These are phyloP conservation scores for Emericellopsis cladophorae DNA, from an alignment of 2,329 filamentous ascomycete species.

Conservation along the genomic window DNA sequence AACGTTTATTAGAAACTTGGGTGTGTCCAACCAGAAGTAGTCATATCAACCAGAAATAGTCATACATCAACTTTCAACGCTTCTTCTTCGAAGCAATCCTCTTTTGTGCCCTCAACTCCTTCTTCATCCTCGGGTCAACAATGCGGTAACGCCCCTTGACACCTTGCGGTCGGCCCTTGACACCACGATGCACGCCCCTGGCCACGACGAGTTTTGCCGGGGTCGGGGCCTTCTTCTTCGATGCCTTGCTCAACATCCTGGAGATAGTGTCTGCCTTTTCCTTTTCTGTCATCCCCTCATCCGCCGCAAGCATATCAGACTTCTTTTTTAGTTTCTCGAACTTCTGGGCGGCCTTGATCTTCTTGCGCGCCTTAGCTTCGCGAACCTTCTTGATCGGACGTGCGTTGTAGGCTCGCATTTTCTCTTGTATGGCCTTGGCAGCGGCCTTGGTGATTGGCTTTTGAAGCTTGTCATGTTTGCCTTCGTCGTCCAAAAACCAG, in stretches of 20 bases:
- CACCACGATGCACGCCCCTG: conserved; percentile 68
- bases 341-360: conserved; percentile 81
- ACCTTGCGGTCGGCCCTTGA: conserved; percentile 75
- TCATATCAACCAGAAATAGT: conserved; percentile 1
- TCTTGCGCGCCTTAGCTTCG: conserved; percentile 93
- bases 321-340: conserved; percentile 97
- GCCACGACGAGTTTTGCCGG: conserved; percentile 85
- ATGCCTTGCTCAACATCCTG: conserved; percentile 68
- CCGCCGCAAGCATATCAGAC: conserved; percentile 75
- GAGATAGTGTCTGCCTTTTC: conserved; percentile 83
- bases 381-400: conserved; percentile 98
- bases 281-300: conserved; percentile 88
- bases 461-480: conserved; percentile 67
- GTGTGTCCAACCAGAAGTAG: conserved; percentile 2
- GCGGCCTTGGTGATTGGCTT: conserved; percentile 88
- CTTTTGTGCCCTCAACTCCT: conserved; percentile 85
- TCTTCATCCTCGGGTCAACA: conserved; percentile 91
- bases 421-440: conserved; percentile 86
- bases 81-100: conserved; percentile 60
- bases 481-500: conserved; percentile 95
- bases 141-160: conserved; percentile 97
- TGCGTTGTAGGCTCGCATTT: conserved; percentile 82
- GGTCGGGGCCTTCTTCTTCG: conserved; percentile 75
- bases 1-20: conserved; percentile 36
- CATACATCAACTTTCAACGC: conserved; percentile 12